Conservation (phyloP, 768 basidiomycete species). For the Tricholomella constricta region DNA sequence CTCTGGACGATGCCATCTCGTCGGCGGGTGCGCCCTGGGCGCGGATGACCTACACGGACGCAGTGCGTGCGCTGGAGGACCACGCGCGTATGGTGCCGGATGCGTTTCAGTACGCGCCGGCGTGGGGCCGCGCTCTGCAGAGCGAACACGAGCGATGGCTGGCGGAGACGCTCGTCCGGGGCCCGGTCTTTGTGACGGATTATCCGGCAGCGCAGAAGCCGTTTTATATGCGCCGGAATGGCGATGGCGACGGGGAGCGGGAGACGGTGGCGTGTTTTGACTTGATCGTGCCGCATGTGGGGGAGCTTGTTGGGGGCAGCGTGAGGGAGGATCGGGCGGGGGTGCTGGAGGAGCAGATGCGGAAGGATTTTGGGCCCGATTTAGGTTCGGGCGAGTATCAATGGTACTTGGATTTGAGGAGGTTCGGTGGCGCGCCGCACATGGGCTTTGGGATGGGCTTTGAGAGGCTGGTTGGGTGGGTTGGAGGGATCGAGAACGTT, state of each 20-base stretch:
- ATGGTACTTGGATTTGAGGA: conserved; percentile 86
- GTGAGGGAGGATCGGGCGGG: conserved; percentile 77
- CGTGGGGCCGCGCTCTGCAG: conserved; percentile 72
- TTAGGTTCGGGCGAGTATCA: conserved; percentile 37
- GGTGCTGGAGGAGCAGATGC: conserved; percentile 54
- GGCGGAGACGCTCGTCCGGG: conserved; percentile 62
- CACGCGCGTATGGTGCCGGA: conserved; percentile 29
- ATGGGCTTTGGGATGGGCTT: conserved; percentile 97
- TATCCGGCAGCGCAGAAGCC: conserved; percentile 87
- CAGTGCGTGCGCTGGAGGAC: conserved; percentile 57
- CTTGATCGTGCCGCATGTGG: conserved; percentile 82
- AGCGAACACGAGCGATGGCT: conserved; percentile 96
- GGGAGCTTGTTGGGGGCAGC: conserved; percentile 92
- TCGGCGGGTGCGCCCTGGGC: conserved; percentile 50
- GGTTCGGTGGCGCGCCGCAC: conserved; percentile 87
- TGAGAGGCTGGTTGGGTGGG: conserved; percentile 85
- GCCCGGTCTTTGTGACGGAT: conserved; percentile 90
- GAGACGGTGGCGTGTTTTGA: conserved; percentile 93
- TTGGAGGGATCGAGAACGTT: conserved; percentile 88
- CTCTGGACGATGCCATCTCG: conserved; percentile 38
- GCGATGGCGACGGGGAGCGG: conserved; percentile 30
- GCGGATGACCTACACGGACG: conserved; percentile 79
- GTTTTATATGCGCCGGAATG: conserved; percentile 91
- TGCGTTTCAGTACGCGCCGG: conserved; percentile 57
- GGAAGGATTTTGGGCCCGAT: conserved; percentile 41